Evolutionary conservation across 2,329 filamentous ascomycete genomes (phyloP), one percentile per base, ranked within the genome.

Genomic region (Myriosclerotinia curreyana): DNA sequence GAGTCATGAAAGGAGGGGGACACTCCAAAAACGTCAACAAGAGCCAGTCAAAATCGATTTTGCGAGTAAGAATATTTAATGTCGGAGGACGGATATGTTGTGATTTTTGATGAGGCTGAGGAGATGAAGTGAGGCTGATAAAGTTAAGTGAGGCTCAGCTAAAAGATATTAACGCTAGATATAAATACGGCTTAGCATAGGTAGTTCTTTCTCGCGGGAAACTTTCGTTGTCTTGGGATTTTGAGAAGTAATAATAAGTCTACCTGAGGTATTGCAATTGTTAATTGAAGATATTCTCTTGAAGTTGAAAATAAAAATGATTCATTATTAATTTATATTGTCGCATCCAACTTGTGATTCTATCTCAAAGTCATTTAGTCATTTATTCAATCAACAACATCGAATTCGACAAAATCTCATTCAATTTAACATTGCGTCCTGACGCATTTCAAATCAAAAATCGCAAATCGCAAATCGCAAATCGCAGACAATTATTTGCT

Each of bases 141-240:
- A 17, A 8, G 17, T 31, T 12, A 42, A n/a, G 53, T 44, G 25
- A 44, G 12, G 7, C 22, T 6, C 22, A 11, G 15, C 15, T 8
- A 20, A 31, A 31, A 20, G 0, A 44, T 17, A 55, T 11, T 48
- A 1, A 50, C 42, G 36, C 34, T 56, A 60, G 40, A 51, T 12
- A 48, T 58, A 42, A 65, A 68, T 67, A 17, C 2, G 17, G 44
- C 11, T 17, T 40, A 55, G 46, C 46, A 17, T 17, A 17, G 28
- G 20, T 64, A 17, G 28, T 22, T 64, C 8, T 52, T 38, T 52
- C 58, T 28, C 66, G 55, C 64, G 66, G 60, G 60, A 62, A 56
- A 38, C 61, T 38, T 58, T 63, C 61, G 40, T 58, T 50, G 42
- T 31, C 48, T 36, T 36, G 8, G 9, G 28, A 48, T 11, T 63